phyloP scores from a whole-genome alignment of 441 rosid genomes.

The Pelargonium australe region DNA sequence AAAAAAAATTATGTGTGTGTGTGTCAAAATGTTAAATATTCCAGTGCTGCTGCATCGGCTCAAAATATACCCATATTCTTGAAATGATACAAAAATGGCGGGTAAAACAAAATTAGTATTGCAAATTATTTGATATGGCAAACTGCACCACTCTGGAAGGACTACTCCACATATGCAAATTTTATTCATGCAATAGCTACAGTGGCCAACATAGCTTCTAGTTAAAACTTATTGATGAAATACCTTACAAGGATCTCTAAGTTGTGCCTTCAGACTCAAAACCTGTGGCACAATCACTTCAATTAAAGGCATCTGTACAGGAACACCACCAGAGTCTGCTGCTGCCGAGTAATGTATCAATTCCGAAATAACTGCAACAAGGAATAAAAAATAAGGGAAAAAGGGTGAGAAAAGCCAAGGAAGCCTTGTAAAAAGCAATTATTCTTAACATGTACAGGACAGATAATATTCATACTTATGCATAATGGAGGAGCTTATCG shows the following conservation, averaged over 20 bases:
- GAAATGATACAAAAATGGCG: background rate
- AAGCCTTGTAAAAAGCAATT: slow-evolving; percentile 2
- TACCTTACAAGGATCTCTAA: slow-evolving; percentile 89
- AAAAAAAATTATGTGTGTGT: background rate
- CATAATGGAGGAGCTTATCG: background rate
- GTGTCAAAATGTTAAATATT: background rate
- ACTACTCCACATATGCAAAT: background rate
- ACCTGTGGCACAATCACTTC: slow-evolving; percentile 90
- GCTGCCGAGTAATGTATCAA: slow-evolving; percentile 86
- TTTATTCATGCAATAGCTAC: slow-evolving; percentile 5
- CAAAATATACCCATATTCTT: background rate
- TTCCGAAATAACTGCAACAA: slow-evolving; percentile 78
- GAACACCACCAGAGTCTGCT: slow-evolving; percentile 66
- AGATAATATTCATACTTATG: background rate
- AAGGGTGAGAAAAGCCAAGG: background rate
- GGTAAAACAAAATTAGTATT: background rate
- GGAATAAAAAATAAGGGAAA: slow-evolving; percentile 8
- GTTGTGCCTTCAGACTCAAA: slow-evolving; percentile 73
- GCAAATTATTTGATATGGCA: background rate
- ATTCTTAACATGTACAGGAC: background rate
- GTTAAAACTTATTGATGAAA: slow-evolving; percentile 17
- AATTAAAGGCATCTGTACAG: slow-evolving; percentile 81
- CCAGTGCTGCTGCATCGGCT: background rate
- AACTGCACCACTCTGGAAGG: background rate
- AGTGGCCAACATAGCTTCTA: background rate